These are phyloP conservation scores for Lonicera japonica DNA, from an alignment of 129 eudicot species.

Conservation along the genomic window DNA sequence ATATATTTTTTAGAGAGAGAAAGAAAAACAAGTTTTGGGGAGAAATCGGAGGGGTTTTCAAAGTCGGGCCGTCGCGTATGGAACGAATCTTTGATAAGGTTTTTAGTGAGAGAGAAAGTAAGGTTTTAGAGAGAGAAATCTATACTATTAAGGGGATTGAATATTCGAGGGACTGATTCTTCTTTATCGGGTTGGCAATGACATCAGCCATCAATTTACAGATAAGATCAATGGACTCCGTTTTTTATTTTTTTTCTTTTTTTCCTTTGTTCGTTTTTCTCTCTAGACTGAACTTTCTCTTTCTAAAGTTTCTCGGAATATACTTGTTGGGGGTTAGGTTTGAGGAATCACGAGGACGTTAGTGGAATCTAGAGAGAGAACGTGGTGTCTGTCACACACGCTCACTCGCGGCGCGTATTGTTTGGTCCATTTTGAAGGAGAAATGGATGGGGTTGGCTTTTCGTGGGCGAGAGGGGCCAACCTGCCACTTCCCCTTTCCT, in stretches of 20 bases:
- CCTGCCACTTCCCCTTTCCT: neutral
- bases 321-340: neutral
- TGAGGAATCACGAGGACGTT: neutral
- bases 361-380: neutral
- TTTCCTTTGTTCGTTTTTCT: neutral
- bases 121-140: constrained; percentile 7
- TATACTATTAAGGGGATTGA: constrained; percentile 38
- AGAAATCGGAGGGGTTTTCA: constrained; percentile 34
- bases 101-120: constrained; percentile 19
- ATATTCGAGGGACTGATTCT: constrained; percentile 67
- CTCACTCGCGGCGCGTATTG: neutral
- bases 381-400: constrained; percentile 2
- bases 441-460: neutral
- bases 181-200: constrained; percentile 45
- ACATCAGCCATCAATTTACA: constrained; percentile 20
- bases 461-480: neutral
- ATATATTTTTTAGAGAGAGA: constrained; percentile 1
- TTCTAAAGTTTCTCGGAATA: constrained; percentile 2
- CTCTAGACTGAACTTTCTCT: constrained; percentile 4
- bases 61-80: constrained; percentile 88
- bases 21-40: constrained; percentile 4
- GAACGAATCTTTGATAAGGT: constrained; percentile 41
- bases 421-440: neutral
- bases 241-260: too few species aligned
- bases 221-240: constrained; percentile 55